phyloP scores from a whole-genome alignment of 805 yeast species.

The Candida boidinii region DNA sequence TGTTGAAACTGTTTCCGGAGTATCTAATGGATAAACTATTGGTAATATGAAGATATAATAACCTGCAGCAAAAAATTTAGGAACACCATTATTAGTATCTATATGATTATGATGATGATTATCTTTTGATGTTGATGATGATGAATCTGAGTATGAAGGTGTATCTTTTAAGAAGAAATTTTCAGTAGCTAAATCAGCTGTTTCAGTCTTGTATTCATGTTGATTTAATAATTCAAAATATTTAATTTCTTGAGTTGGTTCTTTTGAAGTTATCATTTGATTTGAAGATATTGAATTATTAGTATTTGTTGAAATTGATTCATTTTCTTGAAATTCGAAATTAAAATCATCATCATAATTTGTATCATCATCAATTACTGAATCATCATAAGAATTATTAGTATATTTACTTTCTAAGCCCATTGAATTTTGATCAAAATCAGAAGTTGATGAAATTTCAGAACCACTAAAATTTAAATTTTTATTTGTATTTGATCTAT shows the following conservation, averaged over 20 bases:
- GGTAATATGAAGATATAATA: slow-evolving; percentile 64
- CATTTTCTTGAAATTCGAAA: slow-evolving; percentile 12
- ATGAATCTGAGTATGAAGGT: too few species aligned
- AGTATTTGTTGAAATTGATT: slow-evolving; percentile 6
- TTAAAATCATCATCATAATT: slow-evolving; percentile 11
- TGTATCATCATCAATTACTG: background rate
- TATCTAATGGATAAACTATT: slow-evolving; percentile 46
- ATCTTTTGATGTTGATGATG: background rate
- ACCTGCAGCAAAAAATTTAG: slow-evolving; percentile 43
- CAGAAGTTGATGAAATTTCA: background rate
- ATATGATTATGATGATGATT: too few species aligned
- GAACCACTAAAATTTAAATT: too few species aligned
- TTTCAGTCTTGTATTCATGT: slow-evolving; percentile 16
- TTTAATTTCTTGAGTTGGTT: slow-evolving; percentile 18
- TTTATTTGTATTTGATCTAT: too few species aligned
- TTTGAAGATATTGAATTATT: slow-evolving; percentile 6
- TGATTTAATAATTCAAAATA: slow-evolving; percentile 15
- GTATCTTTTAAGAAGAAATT: too few species aligned
- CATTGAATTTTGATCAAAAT: background rate
- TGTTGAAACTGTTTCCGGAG: slow-evolving; percentile 53
- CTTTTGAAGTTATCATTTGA: slow-evolving; percentile 12
- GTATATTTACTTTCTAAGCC: too few species aligned
- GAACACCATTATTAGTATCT: slow-evolving; percentile 3
- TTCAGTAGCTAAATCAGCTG: slow-evolving; percentile 11
- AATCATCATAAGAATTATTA: background rate